Conservation (phyloP, 1,139 yeast species). For the Protomyces gravidus region DNA sequence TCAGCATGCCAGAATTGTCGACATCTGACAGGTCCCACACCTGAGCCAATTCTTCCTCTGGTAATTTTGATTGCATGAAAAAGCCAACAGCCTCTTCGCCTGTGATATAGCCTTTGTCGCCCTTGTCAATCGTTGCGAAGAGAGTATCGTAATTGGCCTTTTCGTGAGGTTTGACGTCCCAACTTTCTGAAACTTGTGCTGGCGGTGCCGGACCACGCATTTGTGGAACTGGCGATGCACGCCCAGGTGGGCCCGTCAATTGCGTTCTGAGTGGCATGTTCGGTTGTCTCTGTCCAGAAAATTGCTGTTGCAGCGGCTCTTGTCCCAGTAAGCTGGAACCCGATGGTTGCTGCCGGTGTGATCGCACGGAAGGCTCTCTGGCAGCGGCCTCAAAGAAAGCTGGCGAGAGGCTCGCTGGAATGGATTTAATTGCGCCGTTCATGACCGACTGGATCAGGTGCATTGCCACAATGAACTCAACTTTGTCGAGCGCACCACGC, state of each 20-base stretch:
- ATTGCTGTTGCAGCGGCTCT: constrained; percentile 30
- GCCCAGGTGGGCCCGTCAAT: constrained; percentile 30
- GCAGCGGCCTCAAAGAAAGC: constrained; percentile 56
- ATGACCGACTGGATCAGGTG: constrained; percentile 80
- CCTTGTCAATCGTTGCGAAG: constrained; percentile 56
- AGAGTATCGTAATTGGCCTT: constrained; percentile 73
- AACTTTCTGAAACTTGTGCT: constrained; percentile 42
- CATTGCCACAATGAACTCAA: constrained; percentile 89
- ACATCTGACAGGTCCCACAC: constrained; percentile 95
- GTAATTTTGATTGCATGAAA: constrained; percentile 78
- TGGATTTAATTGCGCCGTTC: constrained; percentile 58
- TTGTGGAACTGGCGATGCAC: constrained; percentile 23
- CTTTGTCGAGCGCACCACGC: constrained; percentile 63
- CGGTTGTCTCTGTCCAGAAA: constrained; percentile 33
- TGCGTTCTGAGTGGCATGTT: constrained; percentile 25
- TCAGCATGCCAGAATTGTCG: constrained; percentile 77
- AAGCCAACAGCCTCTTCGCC: constrained; percentile 72
- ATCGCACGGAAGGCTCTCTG: constrained; percentile 39
- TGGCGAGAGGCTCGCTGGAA: constrained; percentile 66
- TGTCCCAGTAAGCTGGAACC: constrained; percentile 33
- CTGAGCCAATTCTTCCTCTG: constrained; percentile 77
- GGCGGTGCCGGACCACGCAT: constrained; percentile 42
- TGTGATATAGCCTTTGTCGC: constrained; percentile 29
- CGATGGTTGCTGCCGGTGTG: constrained; percentile 12
- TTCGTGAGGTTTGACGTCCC: constrained; percentile 67